Base-by-base conservation (phyloP, 1,284 basidiomycete species). In the Paramarasmius palmivorus region DNA sequence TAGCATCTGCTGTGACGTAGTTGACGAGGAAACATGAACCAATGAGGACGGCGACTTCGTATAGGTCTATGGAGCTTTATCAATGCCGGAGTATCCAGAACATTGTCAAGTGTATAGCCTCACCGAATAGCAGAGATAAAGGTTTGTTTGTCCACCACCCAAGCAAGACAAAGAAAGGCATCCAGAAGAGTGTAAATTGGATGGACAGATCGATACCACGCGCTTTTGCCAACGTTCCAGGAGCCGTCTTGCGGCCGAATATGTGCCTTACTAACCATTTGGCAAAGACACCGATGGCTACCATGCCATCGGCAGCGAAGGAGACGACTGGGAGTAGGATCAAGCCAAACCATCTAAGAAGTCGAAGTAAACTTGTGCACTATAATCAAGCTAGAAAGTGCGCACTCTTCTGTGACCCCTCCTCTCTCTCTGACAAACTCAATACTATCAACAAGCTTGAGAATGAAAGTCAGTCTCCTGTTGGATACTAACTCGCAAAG, bases 11-110 rank as follows among this genome's bases (percentile, higher is more conserved):
- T 1, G 84, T 87, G 41, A 88, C 81, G 62, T 86, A 86, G 68
- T 86, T 89, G 41, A 88, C 86, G 39, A 88, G 70, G 72, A 88
- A 87, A 61, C 81, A 83, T 0, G 83, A 74, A 0, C 78, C 82
- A 14, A 88, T 66, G 20, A 86, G 65, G 23, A 83, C 62, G 1
- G 79, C 77, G 2, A 88, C 79, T 63, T 88, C 85, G 61, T 82
- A 87, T 29, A 75, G 23, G 73, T 79, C 79, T 65, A 2, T 64
- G 51, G 35, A 40, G 55, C 5, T 14, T 10, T 4, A 15, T 3
- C 9, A 4, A 1, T 19, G 20, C 22, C 22, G 39, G 17, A 19
- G 14, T 50, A 38, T 22, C 9, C 9, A 63, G 26, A n/a, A n/a
- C n/a, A n/a, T n/a, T n/a, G n/a, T n/a, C n/a, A n/a, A n/a, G n/a